Evolutionary conservation across 1,139 yeast genomes (phyloP).

Genomic region (Insectozyma bohioensis): DNA sequence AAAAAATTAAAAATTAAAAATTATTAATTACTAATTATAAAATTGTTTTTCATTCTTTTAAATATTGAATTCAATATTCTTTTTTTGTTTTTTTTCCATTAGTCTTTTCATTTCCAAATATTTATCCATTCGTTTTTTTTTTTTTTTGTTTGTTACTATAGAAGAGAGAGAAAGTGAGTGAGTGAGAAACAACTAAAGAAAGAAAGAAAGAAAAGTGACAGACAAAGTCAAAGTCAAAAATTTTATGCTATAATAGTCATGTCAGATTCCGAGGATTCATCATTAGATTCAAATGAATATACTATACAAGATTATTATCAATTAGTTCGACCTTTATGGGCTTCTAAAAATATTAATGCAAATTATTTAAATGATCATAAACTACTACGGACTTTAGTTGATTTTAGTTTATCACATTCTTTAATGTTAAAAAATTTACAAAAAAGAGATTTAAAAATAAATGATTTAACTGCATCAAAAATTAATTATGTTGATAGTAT

Average conservation of each 20-base stretch:
- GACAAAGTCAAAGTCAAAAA: not conserved
- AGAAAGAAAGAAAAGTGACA: too few relatives aligned
- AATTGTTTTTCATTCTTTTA: too few relatives aligned
- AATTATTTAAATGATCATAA: constrained; percentile 22
- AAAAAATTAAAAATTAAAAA: too few relatives aligned
- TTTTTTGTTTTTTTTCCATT: too few relatives aligned
- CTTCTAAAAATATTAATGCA: constrained; percentile 14
- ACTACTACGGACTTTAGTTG: constrained; percentile 27
- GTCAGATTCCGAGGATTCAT: constrained; percentile 17
- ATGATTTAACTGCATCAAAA: constrained; percentile 20
- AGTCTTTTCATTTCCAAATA: too few relatives aligned
- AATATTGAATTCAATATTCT: too few relatives aligned
- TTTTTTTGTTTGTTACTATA: too few relatives aligned
- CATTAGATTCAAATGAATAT: constrained; percentile 17
- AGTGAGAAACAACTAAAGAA: too few relatives aligned
- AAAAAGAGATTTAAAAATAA: constrained; percentile 24
- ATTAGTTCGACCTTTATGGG: constrained; percentile 22
- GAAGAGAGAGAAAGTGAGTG: not conserved
- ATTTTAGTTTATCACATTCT: constrained; percentile 26
- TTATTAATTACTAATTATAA: too few relatives aligned
- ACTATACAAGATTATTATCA: constrained; percentile 23
- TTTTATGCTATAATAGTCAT: constrained; percentile 3
- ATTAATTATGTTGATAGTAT: constrained; percentile 14
- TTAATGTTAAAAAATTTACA: constrained; percentile 22
- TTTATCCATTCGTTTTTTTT: too few relatives aligned